Evolutionary conservation across 441 rosid genomes (phyloP), one percentile per base, ranked within the genome.

Genomic region (Brassica balearica): DNA sequence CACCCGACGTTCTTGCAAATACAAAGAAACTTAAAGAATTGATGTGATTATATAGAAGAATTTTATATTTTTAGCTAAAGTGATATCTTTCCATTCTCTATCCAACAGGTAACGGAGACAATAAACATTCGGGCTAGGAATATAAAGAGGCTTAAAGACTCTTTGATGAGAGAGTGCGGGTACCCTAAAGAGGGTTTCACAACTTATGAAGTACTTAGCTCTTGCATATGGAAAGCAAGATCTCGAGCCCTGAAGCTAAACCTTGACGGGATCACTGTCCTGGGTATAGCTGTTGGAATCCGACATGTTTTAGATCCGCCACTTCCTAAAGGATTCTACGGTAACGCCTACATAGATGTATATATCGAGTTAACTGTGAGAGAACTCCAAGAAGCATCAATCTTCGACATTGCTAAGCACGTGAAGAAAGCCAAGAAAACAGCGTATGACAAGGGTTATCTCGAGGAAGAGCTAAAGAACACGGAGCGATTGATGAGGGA

Each of bases 221-320:
- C 86, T 56, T 83, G 77, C 63, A 14, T 83, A 12, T 87, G 91
- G 91, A 78, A 86, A 29, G 34, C 84, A 68, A 84, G 89, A 59
- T 71, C 79, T 36, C 72, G 80, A 78, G 87, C 88, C 5, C 73
- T 87, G n/a, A 82, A 83, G 6, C 58, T 86, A 27, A 75, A 84
- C 72, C 78, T 69, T 12, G 81, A 83, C 12, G 83, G 79, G 48
- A 72, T 72, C 63, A 85, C 83, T 2, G 6, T 71, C 56, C 64
- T 84, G 1, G 70, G 68, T 12, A 25, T 85, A 56, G 68, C 82
- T 6, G 81, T 80, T 15, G 85, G 86, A 14, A 77, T 85, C 55
- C 77, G 87, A 43, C 82, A 67, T 23, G 79, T 34, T 20, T n/a
- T 87, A 7, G 78, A 85, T 6, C 84, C 86, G 9, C 82, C 86